Evolutionary conservation across 441 rosid species (phyloP).

Genomic region (Euphorbia schlechtendalii): DNA sequence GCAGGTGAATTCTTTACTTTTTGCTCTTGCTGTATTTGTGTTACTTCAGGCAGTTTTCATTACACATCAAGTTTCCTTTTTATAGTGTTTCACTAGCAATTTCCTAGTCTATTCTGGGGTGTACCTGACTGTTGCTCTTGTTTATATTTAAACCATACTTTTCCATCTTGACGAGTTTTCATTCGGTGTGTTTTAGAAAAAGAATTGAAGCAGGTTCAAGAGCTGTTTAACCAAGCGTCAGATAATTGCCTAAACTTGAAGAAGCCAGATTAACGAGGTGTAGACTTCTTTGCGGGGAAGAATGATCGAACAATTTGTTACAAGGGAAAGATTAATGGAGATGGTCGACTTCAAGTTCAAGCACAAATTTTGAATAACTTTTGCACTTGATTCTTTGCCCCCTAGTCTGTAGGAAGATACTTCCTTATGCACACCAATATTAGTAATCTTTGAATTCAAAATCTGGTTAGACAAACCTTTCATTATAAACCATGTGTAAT

Average conservation of each 20-base stretch:
- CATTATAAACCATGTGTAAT: not conserved
- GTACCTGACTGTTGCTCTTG: not conserved
- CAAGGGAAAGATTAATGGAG: not conserved
- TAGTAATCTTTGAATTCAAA: no score
- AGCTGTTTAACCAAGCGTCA: constrained; percentile 68
- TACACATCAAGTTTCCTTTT: no score
- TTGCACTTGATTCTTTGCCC: not conserved
- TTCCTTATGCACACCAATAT: no score
- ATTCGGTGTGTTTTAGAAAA: constrained; percentile 42
- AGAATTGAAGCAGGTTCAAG: constrained; percentile 77
- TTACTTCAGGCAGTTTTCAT: no score
- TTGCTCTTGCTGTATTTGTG: not conserved
- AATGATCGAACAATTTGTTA: not conserved
- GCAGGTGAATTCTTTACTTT: constrained; percentile 52
- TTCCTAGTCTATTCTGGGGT: not conserved
- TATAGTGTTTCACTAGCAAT: not conserved
- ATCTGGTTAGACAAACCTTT: not conserved
- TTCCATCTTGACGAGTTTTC: constrained; percentile 5
- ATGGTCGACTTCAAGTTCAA: not conserved
- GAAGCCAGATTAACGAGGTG: constrained; percentile 48
- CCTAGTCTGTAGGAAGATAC: no score
- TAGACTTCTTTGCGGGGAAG: not conserved
- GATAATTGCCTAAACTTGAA: constrained; percentile 85
- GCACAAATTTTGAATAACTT: not conserved
- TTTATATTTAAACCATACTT: not conserved